Evolutionary conservation across 73 alveolate species (phyloP).

Genomic region (Tetrahymena borealis): DNA sequence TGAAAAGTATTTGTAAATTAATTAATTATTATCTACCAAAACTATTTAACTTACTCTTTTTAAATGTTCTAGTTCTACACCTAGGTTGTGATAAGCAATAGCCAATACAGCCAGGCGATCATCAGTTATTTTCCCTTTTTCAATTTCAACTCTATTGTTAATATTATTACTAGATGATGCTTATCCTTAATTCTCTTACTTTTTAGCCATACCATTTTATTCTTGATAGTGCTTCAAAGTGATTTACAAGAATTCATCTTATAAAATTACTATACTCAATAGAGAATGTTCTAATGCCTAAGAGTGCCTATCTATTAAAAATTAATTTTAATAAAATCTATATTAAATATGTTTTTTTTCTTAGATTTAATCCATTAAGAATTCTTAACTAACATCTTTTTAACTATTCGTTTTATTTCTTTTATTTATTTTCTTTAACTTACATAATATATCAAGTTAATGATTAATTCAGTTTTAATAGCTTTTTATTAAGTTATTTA

Average conservation of each 20-base stretch:
- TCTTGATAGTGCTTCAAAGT: background rate
- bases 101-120: conserved; percentile 78
- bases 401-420: too few relatives aligned
- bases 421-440: too few relatives aligned
- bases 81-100: conserved; percentile 79
- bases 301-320: conserved; percentile 44
- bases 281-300: conserved; percentile 72
- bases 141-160: background rate
- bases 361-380: too few relatives aligned
- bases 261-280: conserved; percentile 24
- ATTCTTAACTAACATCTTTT: too few relatives aligned
- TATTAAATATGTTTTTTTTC: too few relatives aligned
- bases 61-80: conserved; percentile 77
- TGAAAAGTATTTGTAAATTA: background rate
- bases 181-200: too few relatives aligned
- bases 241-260: conserved; percentile 43
- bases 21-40: background rate
- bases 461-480: too few relatives aligned
- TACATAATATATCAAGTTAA: too few relatives aligned
- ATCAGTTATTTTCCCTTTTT: conserved; percentile 36
- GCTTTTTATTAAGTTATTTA: too few relatives aligned
- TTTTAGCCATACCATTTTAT: background rate
- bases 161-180: background rate
- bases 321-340: too few relatives aligned
- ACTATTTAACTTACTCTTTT: conserved; percentile 14